Conservation (phyloP, 345 rosid species). For the Excoecaria cochinchinensis region DNA sequence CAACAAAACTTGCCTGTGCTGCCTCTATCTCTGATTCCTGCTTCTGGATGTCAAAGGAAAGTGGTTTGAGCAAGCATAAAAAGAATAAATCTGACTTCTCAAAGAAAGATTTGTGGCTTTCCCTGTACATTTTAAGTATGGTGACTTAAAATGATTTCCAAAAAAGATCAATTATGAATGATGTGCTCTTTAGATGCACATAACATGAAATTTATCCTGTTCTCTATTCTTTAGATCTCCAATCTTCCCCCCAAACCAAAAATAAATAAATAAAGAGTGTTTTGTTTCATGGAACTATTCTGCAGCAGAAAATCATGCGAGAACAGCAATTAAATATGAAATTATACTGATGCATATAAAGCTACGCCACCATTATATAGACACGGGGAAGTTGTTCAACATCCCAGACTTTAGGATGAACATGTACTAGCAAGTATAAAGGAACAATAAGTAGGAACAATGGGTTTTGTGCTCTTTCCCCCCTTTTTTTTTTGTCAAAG, state of each 20-base stretch:
- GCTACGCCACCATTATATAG: background rate
- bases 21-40: slow-evolving; percentile 80
- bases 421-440: background rate
- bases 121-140: slow-evolving; percentile 39
- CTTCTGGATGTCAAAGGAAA: slow-evolving; percentile 57
- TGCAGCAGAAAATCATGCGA: background rate
- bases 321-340: background rate
- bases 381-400: no score
- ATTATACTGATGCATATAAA: background rate
- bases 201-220: background rate
- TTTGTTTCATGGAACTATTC: background rate
- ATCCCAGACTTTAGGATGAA: background rate
- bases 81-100: slow-evolving; percentile 79
- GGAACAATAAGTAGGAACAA: background rate
- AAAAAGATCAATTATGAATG: background rate
- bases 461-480: no score
- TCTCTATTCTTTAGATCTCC: background rate
- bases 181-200: background rate
- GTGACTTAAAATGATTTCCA: background rate
- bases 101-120: slow-evolving; percentile 70
- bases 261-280: background rate
- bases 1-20: slow-evolving; percentile 48
- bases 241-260: background rate
- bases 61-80: slow-evolving; percentile 70
- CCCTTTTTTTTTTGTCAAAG: background rate